Evolutionary conservation across 202 grass and related monocot genomes (phyloP).

Genomic region (Thinopyrum obtusiflorum): DNA sequence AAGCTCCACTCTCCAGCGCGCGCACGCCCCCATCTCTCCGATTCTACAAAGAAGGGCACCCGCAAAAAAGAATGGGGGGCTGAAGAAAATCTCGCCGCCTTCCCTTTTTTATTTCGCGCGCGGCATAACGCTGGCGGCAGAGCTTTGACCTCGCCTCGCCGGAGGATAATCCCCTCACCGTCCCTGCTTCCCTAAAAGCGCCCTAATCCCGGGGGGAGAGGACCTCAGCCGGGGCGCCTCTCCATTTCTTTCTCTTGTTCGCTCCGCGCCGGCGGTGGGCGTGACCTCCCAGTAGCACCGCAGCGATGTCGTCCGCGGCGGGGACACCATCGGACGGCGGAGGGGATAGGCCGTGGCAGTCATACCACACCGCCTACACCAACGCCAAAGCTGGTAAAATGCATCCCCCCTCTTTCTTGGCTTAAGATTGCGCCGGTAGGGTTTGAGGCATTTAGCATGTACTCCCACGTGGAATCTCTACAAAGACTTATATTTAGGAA

Average conservation of each 20-base stretch:
- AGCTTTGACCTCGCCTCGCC: constrained; percentile 8
- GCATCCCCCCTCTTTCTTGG: not conserved
- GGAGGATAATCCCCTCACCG: not conserved
- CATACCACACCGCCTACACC: constrained; percentile 89
- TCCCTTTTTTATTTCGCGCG: not conserved
- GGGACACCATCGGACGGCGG: constrained; percentile 30
- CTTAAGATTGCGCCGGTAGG: not conserved
- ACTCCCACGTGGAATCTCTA: too few relatives aligned
- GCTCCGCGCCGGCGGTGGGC: not conserved
- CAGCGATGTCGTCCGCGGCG: constrained; percentile 37
- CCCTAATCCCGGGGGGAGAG: not conserved
- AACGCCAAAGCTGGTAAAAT: constrained; percentile 82
- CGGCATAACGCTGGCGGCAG: constrained; percentile 3
- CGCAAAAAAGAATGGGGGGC: not conserved
- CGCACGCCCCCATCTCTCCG: too few relatives aligned
- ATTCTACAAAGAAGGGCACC: too few relatives aligned
- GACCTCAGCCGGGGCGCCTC: not conserved
- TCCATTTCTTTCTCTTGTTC: not conserved
- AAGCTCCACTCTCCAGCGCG: too few relatives aligned
- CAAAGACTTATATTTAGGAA: too few relatives aligned
- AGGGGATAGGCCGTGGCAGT: constrained; percentile 76
- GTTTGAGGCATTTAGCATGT: not conserved
- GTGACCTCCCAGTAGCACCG: not conserved
- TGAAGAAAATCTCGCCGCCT: not conserved
- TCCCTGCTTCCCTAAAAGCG: too few relatives aligned